Evolutionary conservation across 164 flowering plant species (phyloP).

Genomic region (Paratinospora sagittata): DNA sequence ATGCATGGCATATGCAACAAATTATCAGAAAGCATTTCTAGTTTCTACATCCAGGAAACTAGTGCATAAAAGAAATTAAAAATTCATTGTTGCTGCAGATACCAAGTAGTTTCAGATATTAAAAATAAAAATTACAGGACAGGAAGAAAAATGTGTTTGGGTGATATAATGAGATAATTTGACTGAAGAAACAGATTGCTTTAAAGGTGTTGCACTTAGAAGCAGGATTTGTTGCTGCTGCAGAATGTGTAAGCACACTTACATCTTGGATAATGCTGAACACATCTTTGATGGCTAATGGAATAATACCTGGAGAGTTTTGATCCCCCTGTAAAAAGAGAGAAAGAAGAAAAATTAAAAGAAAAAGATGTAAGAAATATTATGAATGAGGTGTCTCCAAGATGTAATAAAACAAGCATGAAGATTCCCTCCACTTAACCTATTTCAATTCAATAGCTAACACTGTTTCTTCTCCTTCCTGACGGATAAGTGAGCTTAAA

Average conservation of each 20-base stretch:
- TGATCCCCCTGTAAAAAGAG: conserved; percentile 29
- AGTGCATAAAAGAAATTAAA: background rate
- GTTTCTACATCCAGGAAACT: background rate
- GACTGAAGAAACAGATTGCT: too few species aligned
- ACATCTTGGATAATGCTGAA: conserved; percentile 98
- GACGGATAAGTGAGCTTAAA: too few species aligned
- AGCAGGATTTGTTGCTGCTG: conserved; percentile 1
- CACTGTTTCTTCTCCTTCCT: too few species aligned
- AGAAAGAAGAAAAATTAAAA: background rate
- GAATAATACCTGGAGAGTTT: conserved; percentile 82
- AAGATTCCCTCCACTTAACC: too few species aligned
- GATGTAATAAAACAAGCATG: too few species aligned
- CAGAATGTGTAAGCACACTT: conserved; percentile 23
- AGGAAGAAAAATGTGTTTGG: background rate
- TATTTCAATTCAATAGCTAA: too few species aligned
- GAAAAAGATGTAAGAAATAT: background rate
- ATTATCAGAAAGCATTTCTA: too few species aligned
- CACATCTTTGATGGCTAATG: conserved; percentile 94
- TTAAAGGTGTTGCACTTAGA: background rate
- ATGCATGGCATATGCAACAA: background rate
- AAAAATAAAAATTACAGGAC: background rate
- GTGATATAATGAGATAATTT: background rate
- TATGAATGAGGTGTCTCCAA: too few species aligned
- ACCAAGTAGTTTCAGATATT: background rate
- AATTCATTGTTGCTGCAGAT: background rate